These are phyloP conservation scores for Colletotrichum sp. DNA, from an alignment of 2,329 filamentous ascomycete genomes.

Conservation along the genomic window DNA sequence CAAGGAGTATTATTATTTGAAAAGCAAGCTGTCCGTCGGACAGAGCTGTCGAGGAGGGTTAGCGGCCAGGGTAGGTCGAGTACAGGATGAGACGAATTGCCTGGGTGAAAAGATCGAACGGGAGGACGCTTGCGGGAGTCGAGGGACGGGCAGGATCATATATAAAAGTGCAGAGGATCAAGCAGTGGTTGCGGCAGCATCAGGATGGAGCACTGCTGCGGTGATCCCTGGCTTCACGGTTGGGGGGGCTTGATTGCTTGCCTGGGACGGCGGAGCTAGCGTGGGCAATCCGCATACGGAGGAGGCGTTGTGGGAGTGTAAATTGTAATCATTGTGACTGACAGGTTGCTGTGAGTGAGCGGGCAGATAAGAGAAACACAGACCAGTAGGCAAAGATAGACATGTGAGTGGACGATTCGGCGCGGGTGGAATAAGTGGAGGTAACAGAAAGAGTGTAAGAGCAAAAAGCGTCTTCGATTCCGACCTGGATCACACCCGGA, in stretches of 20 bases:
- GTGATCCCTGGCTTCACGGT: slow-evolving; percentile 7
- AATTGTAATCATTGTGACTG: slow-evolving; percentile 17
- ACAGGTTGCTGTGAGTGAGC: slow-evolving; percentile 12
- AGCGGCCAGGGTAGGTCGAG: slow-evolving; percentile 20
- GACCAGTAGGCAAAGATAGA: slow-evolving; percentile 10
- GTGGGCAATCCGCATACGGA: slow-evolving; percentile 22
- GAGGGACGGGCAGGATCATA: slow-evolving; percentile 14
- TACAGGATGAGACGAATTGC: slow-evolving; percentile 14
- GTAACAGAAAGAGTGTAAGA: background rate
- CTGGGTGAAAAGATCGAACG: background rate
- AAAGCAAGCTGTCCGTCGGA: slow-evolving; percentile 17
- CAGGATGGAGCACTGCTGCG: slow-evolving; percentile 12
- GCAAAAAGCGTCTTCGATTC: background rate
- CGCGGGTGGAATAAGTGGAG: background rate
- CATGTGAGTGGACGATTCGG: slow-evolving; percentile 20
- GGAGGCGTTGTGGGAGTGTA: slow-evolving; percentile 15
- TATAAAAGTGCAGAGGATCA: background rate
- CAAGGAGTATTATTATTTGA: background rate
- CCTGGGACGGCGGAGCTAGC: slow-evolving; percentile 12
- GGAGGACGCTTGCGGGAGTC: background rate
- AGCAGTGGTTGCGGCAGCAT: slow-evolving; percentile 9
- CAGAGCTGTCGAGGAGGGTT: background rate
- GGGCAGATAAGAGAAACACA: slow-evolving; percentile 21
- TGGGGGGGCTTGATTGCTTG: background rate
- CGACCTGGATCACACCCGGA: background rate